Base-by-base conservation (phyloP, 2,329 filamentous ascomycete species). In the Colletotrichum somersetense region DNA sequence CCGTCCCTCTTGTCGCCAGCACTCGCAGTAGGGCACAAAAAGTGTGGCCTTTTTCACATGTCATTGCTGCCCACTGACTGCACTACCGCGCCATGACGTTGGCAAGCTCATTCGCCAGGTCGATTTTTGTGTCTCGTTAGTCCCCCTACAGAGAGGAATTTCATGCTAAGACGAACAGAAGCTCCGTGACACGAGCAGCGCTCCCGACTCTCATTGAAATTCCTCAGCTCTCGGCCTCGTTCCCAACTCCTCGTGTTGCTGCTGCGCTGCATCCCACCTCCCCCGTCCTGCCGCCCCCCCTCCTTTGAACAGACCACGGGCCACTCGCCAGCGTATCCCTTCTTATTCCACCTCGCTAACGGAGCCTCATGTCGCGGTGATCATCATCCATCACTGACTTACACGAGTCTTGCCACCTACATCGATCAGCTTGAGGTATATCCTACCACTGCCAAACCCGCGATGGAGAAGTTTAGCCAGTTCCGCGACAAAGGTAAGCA, bases 401-500 rank as follows among this genome's bases (percentile, higher is more conserved):
- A 63, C 38, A 72, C 69, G 44, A 72, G 23, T 30, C 7, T 46
- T 48, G 4, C 55, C n/a, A n/a, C 62, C 12, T 14, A 26, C 30
- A 40, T 11, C 2, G 35, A 10, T 20, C 59, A 46, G 23, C 59
- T 11, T 20, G 18, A 48, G 18, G 23, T 30, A 23, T 6, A 53
- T 26, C 11, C 14, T 23, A 56, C 38, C 66, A 35, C 69, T 33
- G 26, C 38, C 44, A 18, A 35, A 38, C 16, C 20, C 73, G 77
- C 53, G 44, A 98, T 98, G 95, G 95, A 98, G 86, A 97, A 97
- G 82, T 98, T 94, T 81, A 96, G 93, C 69, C 94, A 97, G 81
- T 98, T 94, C 79, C 91, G 95, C 77, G 95, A 98, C 83, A 91
- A 92, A 90, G 95, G 95, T 93, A 85, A 75, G 35, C 33, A 16